Percentiles rank a stretch among this genome's conserved stretches.
Evolutionary conservation across 2,329 filamentous ascomycete species (phyloP).

Genomic region (Colletotrichum sp.): DNA sequence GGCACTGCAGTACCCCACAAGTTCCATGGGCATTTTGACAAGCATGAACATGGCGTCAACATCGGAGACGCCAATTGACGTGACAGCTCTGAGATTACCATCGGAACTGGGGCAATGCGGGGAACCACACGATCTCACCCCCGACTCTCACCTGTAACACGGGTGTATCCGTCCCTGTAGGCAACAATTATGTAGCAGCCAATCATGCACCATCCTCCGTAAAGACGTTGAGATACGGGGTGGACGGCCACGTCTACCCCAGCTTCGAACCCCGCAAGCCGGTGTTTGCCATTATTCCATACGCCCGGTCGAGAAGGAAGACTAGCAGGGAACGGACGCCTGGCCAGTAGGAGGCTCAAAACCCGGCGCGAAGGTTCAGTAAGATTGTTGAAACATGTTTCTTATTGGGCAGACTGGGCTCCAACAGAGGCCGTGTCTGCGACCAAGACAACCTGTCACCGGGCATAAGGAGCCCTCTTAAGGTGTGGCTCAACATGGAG

Average conservation of each 20-base stretch:
- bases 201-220: accelerated
- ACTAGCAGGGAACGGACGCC: background rate
- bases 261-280: background rate
- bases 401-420: background rate
- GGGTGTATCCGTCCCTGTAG: background rate
- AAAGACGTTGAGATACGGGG: background rate
- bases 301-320: background rate
- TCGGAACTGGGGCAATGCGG: background rate
- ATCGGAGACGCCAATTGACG: background rate
- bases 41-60: background rate
- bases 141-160: background rate
- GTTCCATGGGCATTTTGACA: background rate
- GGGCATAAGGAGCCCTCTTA: background rate
- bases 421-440: background rate
- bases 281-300: background rate
- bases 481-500: background rate
- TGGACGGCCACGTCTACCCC: background rate
- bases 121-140: background rate
- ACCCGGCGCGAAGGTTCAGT: background rate
- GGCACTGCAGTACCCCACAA: background rate
- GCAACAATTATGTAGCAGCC: background rate
- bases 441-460: background rate
- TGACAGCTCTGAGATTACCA: background rate
- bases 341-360: background rate
- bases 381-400: background rate